Conservation (phyloP, 805 yeast species). For the Saturnispora saitoi region DNA sequence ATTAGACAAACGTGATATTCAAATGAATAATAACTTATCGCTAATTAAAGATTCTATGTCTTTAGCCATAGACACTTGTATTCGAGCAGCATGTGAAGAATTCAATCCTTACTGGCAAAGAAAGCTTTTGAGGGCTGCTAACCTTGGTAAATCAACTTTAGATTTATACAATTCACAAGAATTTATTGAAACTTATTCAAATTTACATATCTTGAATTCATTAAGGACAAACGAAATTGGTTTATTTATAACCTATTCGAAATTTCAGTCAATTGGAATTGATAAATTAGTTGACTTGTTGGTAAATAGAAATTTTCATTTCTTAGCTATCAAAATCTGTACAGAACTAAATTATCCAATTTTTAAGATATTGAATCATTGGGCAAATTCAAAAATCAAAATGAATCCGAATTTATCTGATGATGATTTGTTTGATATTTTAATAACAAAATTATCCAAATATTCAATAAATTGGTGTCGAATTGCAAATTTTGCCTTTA, state of each 20-base stretch:
- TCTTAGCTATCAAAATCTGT: constrained; percentile 55
- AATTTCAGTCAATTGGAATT: constrained; percentile 45
- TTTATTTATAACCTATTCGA: constrained; percentile 51
- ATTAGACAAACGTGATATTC: constrained; percentile 59
- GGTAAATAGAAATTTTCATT: constrained; percentile 49
- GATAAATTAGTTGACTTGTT: constrained; percentile 50
- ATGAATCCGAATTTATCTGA: constrained; percentile 49
- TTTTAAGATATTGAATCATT: constrained; percentile 53
- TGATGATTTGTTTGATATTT: constrained; percentile 44
- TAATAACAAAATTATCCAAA: constrained; percentile 33
- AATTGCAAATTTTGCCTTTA: constrained; percentile 57
- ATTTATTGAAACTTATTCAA: constrained; percentile 55
- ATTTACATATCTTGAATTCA: constrained; percentile 59
- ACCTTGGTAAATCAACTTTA: constrained; percentile 70
- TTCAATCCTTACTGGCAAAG: constrained; percentile 76
- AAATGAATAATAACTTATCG: constrained; percentile 69
- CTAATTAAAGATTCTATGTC: constrained; percentile 40
- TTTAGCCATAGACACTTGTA: constrained; percentile 61
- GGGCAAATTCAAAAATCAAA: constrained; percentile 72
- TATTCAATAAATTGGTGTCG: constrained; percentile 43
- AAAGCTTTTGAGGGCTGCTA: constrained; percentile 66
- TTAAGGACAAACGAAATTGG: constrained; percentile 60
- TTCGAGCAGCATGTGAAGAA: constrained; percentile 69
- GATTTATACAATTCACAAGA: constrained; percentile 48
- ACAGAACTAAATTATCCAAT: constrained; percentile 39